Conservation (phyloP, 768 basidiomycete genomes). For the Mycena chlorophos region DNA sequence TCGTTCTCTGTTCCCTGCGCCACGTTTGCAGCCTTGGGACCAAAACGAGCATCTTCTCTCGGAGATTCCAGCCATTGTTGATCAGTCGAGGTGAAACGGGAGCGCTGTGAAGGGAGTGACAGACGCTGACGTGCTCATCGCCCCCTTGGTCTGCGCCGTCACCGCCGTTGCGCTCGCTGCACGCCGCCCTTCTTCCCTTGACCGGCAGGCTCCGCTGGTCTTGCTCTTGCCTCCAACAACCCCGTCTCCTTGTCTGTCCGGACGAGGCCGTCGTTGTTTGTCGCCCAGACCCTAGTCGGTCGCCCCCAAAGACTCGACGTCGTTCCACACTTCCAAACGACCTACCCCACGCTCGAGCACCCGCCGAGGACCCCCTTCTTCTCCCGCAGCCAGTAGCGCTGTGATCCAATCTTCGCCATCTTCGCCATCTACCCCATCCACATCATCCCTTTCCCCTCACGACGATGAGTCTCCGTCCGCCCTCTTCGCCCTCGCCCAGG, state of each 20-base stretch:
- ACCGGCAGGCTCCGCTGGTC: slow-evolving; percentile 96
- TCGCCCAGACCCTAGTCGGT: slow-evolving; percentile 43
- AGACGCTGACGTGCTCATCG: too few relatives aligned
- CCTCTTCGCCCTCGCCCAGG: slow-evolving; percentile 76
- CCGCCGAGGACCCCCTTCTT: slow-evolving; percentile 7
- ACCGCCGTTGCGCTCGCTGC: slow-evolving; percentile 13
- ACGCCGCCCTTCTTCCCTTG: slow-evolving; percentile 51
- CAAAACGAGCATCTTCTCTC: too few relatives aligned
- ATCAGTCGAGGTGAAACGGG: not conserved
- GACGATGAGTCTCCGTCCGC: slow-evolving; percentile 68
- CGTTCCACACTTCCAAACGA: slow-evolving; percentile 44
- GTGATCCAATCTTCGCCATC: slow-evolving; percentile 17
- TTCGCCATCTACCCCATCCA: slow-evolving; percentile 33
- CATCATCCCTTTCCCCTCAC: not conserved
- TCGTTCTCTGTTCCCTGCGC: too few relatives aligned
- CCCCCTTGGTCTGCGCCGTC: too few relatives aligned
- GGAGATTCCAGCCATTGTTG: too few relatives aligned
- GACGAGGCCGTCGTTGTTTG: slow-evolving; percentile 57
- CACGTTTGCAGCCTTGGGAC: too few relatives aligned
- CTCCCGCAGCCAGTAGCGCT: too few relatives aligned
- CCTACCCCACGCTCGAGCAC: too few relatives aligned
- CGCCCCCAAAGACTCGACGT: slow-evolving; percentile 60
- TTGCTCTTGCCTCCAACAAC: slow-evolving; percentile 60
- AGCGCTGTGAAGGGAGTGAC: too few relatives aligned
- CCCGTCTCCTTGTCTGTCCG: slow-evolving; percentile 12